phyloP scores from a whole-genome alignment of 2,329 filamentous ascomycete species.

The Claviceps fusiformis region DNA sequence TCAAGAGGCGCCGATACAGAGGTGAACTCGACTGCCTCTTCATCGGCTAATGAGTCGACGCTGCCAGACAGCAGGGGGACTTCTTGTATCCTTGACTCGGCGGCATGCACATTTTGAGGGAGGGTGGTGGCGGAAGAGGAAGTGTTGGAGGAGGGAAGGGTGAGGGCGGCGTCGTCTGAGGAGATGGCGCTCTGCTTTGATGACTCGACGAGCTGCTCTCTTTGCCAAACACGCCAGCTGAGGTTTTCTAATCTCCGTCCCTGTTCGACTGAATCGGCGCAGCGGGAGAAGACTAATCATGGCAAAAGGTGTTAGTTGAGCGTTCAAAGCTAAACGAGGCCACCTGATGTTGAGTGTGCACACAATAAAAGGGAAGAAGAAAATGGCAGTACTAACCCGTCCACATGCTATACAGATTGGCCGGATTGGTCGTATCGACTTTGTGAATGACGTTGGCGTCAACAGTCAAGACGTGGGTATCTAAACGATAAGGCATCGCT shows the following conservation, averaged over 20 bases:
- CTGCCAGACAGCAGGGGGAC: constrained; percentile 65
- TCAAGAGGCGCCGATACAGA: constrained; percentile 41
- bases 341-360: too few relatives aligned
- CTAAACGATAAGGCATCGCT: constrained; percentile 70
- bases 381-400: constrained; percentile 53
- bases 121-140: constrained; percentile 26
- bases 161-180: constrained; percentile 21
- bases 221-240: constrained; percentile 89
- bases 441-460: constrained; percentile 87
- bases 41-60: constrained; percentile 60
- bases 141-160: constrained; percentile 10
- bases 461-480: constrained; percentile 78
- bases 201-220: constrained; percentile 67
- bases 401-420: constrained; percentile 95
- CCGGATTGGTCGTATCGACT: constrained; percentile 82
- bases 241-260: constrained; percentile 87
- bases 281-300: constrained; percentile 72
- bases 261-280: constrained; percentile 85
- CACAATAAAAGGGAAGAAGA: neutral
- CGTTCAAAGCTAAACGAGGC: constrained; percentile 5
- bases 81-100: constrained; percentile 30
- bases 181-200: constrained; percentile 36
- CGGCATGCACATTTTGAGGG: constrained; percentile 37
- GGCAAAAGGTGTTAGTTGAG: constrained; percentile 18
- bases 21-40: constrained; percentile 48